Evolutionary conservation across 441 rosid species (phyloP).

Genomic region (Populus hybrid): DNA sequence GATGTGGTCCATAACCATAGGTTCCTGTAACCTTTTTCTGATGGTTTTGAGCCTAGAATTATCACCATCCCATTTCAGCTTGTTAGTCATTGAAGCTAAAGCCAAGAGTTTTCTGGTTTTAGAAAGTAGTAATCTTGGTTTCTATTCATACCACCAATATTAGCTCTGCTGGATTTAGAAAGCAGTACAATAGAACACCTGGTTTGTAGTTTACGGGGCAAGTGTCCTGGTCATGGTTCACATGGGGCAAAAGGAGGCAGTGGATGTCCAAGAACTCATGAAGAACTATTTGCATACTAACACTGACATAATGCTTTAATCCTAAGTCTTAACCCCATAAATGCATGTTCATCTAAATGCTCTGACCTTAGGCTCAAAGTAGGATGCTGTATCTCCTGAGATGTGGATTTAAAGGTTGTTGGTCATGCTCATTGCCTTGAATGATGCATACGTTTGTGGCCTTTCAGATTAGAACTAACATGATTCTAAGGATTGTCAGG

Average conservation of each 20-base stretch:
- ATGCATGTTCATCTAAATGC: neutral
- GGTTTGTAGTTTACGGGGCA: neutral
- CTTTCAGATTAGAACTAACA: neutral
- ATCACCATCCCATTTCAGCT: neutral
- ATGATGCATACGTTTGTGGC: neutral
- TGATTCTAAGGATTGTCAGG: neutral
- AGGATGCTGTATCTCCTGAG: neutral
- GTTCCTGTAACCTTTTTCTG: neutral
- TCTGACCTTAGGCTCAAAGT: neutral
- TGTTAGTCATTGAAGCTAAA: neutral
- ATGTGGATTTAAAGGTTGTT: slow-evolving; percentile 2
- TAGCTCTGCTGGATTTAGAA: neutral
- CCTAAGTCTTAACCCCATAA: neutral
- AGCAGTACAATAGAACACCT: neutral
- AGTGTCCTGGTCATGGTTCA: neutral
- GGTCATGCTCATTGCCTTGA: neutral
- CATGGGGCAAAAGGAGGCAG: neutral
- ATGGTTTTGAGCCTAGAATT: neutral
- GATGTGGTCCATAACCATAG: neutral
- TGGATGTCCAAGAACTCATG: neutral
- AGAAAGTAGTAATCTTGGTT: neutral
- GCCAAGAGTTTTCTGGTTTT: neutral
- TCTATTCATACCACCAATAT: neutral
- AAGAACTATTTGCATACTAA: neutral
- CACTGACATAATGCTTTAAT: neutral